Evolutionary conservation across 2,329 filamentous ascomycete species (phyloP).

Genomic region (Colletotrichum sp.): DNA sequence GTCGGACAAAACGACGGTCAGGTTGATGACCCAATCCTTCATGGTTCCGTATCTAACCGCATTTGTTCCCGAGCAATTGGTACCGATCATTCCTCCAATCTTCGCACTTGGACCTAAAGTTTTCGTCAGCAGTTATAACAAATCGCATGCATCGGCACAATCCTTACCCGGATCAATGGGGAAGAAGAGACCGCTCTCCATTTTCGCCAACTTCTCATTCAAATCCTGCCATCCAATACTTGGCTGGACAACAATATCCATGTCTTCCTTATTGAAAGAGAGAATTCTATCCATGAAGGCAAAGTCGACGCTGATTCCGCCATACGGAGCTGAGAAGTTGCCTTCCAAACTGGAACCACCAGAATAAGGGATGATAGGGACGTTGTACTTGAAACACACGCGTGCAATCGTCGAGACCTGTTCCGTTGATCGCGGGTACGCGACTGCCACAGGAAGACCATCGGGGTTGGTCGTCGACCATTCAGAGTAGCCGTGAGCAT

Average conservation of each 20-base stretch:
- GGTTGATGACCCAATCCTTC: conserved; percentile 86
- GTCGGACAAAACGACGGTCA: conserved; percentile 81
- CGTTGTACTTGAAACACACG: conserved; percentile 77
- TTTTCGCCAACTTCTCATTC: conserved; percentile 73
- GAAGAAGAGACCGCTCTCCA: conserved; percentile 82
- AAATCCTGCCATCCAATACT: conserved; percentile 91
- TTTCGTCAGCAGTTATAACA: not conserved
- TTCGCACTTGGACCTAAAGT: conserved; percentile 63
- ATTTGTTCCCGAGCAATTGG: conserved; percentile 80
- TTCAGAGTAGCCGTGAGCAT: conserved; percentile 69
- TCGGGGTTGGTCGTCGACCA: conserved; percentile 70
- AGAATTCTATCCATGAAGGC: conserved; percentile 84
- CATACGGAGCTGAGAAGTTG: conserved; percentile 86
- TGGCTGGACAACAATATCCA: conserved; percentile 93
- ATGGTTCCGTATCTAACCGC: conserved; percentile 84
- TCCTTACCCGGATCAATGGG: conserved; percentile 81
- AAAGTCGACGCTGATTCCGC: conserved; percentile 90
- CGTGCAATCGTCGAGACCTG: conserved; percentile 66
- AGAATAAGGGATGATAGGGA: conserved; percentile 88
- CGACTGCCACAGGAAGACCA: conserved; percentile 66
- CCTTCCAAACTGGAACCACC: conserved; percentile 88
- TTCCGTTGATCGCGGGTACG: conserved; percentile 65
- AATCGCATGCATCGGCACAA: not conserved
- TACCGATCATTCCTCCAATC: conserved; percentile 85
- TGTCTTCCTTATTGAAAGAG: conserved; percentile 81